Conservation (phyloP, 129 eudicot species). For the Sambucus nigra region DNA sequence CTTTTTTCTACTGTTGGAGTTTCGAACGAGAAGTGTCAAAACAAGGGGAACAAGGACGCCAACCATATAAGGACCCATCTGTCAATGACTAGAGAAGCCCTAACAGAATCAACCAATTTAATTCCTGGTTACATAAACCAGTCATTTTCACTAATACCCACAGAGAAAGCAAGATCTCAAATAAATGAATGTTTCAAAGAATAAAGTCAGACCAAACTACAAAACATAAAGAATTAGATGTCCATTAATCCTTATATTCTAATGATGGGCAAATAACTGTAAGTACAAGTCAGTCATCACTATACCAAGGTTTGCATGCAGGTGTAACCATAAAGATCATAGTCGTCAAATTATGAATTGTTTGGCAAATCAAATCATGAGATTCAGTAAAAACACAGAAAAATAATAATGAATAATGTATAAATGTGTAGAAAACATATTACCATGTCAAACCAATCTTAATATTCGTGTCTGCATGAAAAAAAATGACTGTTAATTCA, state of each 20-base stretch:
- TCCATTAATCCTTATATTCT: too few species aligned
- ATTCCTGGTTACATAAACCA: constrained; percentile 17
- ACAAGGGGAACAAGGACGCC: constrained; percentile 72
- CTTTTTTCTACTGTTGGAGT: constrained; percentile 37
- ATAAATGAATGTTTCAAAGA: neutral
- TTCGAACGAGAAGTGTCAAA: constrained; percentile 48
- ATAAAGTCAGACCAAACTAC: neutral
- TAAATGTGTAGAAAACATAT: too few species aligned
- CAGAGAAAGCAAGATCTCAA: neutral
- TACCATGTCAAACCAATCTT: too few species aligned
- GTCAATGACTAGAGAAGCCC: constrained; percentile 13
- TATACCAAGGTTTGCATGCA: too few species aligned
- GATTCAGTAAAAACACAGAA: too few species aligned
- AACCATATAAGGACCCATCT: constrained; percentile 64
- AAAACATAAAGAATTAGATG: neutral
- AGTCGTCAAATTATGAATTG: too few species aligned
- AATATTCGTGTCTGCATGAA: too few species aligned
- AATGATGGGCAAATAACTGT: neutral
- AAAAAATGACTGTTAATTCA: too few species aligned
- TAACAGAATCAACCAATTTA: too few species aligned
- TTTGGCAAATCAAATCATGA: too few species aligned
- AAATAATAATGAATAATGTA: too few species aligned
- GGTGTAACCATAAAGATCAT: too few species aligned
- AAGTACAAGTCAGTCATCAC: neutral
- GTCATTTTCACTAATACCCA: neutral